Evolutionary conservation across 192 early-diverging fungal genomes (phyloP), one percentile per base, ranked within the genome.

Genomic region (Podila epicladia): DNA sequence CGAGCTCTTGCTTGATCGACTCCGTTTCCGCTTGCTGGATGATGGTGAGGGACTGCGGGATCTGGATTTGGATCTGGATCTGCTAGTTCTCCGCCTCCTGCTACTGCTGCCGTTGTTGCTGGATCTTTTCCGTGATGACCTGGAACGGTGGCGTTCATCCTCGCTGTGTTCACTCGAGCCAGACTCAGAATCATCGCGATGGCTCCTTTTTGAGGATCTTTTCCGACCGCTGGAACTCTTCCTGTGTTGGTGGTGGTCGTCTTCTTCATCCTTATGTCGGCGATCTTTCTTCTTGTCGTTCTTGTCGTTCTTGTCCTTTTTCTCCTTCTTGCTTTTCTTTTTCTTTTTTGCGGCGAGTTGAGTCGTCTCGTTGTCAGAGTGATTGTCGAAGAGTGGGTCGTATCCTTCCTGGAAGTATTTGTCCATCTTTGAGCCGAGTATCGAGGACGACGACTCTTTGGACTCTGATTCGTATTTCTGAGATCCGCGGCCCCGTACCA

Each of bases 321-420:
- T 69, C 22, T 28, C 73, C 22, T 64, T 74, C 22, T 67, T 82
- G 29, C 67, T 71, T 29, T 74, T 72, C 32, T 69, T 69, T 12
- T 62, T 61, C 55, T 74, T 55, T 51, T 58, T 71, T 17, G 55
- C 24, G 24, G 38, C 33, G 26, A 35, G 67, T 26, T 57, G 62
- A 50, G 78, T 64, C 9, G 69, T 70, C 4, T 73, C 85, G 24
- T 63, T 45, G 17, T 67, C 78, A 38, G 74, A 78, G 7, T 65
- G 64, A 13, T 62, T 78, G 57, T 88, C 87, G 32, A 70, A 26
- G 7, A 58, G 62, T 17, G 89, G 89, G 74, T 90, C 84, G 72
- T 88, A 90, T 20, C 72, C 75, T 5, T 83, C 74, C 31, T 70
- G 48, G 74, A 90, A 90, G 49, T 90, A 90, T 71, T 87, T 88